Percentiles rank a stretch among this genome's conserved stretches.
Evolutionary conservation across 352 stramenopile genomes (phyloP).

Genomic region (Phytophthora tentaculata): DNA sequence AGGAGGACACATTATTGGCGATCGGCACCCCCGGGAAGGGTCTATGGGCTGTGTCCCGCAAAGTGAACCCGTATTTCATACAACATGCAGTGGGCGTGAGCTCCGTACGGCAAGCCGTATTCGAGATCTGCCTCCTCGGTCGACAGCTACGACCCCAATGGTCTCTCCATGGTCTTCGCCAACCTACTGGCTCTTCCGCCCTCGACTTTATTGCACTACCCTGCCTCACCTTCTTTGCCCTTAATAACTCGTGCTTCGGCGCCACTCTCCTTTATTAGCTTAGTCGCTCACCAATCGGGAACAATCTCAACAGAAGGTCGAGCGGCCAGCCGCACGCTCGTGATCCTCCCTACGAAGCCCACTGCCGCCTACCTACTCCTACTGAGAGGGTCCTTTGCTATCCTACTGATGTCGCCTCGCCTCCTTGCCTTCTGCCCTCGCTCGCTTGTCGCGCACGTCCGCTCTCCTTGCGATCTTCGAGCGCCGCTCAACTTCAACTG

Average conservation of each 20-base stretch:
- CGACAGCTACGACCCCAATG: too few species aligned
- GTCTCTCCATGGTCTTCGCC: too few species aligned
- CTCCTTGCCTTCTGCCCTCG: not conserved
- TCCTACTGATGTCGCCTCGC: not conserved
- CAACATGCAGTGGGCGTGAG: not conserved
- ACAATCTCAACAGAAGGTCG: not conserved
- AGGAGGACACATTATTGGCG: too few species aligned
- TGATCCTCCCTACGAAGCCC: not conserved
- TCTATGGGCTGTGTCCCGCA: too few species aligned
- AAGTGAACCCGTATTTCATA: conserved; percentile 2
- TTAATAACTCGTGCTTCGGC: not conserved
- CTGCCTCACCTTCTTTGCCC: too few species aligned
- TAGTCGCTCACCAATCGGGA: not conserved
- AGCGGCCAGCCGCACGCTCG: not conserved
- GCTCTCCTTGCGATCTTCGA: not conserved
- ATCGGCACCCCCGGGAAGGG: too few species aligned
- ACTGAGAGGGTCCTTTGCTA: not conserved
- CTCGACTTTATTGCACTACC: not conserved
- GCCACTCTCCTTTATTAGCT: not conserved
- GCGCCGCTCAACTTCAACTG: not conserved
- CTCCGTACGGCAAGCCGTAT: too few species aligned
- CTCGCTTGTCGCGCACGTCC: not conserved
- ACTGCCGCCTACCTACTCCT: not conserved
- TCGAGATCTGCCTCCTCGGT: too few species aligned
- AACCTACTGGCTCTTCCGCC: too few species aligned